A percentile compares a stretch with the other conserved stretches of the same genome.
phyloP scores from a whole-genome alignment of 108 stramenopile genomes.

The Mediolabrus comicus region DNA sequence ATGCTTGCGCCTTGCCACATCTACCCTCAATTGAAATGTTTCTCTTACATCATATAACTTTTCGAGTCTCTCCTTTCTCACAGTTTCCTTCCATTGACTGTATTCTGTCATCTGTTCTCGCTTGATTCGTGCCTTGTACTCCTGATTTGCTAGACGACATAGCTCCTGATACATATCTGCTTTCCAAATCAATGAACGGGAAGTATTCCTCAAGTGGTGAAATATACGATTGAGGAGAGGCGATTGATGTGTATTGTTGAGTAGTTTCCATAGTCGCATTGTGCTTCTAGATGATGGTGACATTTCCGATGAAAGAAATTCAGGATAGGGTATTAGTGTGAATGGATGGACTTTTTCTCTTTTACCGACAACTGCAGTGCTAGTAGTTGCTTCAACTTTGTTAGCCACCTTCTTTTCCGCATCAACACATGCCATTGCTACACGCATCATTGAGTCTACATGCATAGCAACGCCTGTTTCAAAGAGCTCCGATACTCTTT shows the following conservation, averaged over 20 bases:
- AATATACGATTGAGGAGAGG: constrained; percentile 32
- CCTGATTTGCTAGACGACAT: constrained; percentile 24
- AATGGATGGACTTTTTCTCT: constrained; percentile 7
- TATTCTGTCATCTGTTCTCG: constrained; percentile 16
- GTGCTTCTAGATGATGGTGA: constrained; percentile 21
- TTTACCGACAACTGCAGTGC: too few species aligned
- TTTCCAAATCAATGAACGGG: constrained; percentile 50
- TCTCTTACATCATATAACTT: constrained; percentile 55
- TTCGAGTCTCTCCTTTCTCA: constrained; percentile 33
- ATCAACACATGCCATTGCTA: background rate
- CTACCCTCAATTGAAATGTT: constrained; percentile 40
- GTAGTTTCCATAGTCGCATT: constrained; percentile 46
- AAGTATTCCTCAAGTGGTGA: constrained; percentile 25
- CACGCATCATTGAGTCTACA: constrained; percentile 25
- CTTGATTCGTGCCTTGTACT: constrained; percentile 8
- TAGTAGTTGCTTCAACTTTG: background rate
- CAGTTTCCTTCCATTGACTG: constrained; percentile 32
- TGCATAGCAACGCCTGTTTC: constrained; percentile 48
- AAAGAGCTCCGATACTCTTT: constrained; percentile 43
- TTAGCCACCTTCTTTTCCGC: background rate
- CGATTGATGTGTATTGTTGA: constrained; percentile 30
- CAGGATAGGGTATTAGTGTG: constrained; percentile 48
- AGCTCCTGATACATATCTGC: constrained; percentile 46
- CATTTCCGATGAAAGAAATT: constrained; percentile 25
- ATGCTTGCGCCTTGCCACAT: constrained; percentile 26